Base-by-base conservation (phyloP, 2,329 filamentous ascomycete genomes). In the Westerdykella sp. region DNA sequence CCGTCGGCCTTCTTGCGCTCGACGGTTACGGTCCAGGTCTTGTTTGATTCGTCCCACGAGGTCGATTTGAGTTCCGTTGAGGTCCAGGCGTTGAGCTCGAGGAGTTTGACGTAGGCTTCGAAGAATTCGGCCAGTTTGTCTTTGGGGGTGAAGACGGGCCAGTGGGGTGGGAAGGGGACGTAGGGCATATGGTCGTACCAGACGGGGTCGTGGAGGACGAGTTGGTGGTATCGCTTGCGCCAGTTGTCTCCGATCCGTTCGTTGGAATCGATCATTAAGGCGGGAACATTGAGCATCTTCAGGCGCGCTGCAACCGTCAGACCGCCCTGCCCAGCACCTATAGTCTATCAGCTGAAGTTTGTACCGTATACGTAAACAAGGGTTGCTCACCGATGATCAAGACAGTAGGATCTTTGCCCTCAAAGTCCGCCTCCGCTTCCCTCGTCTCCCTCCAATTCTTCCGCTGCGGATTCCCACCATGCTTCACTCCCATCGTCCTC, bases 211-310 rank as follows among this genome's bases (percentile, higher is more conserved):
- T 70, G 67, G 22, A 65, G 62, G 11, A 68, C 67, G 7, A 70
- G 59, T 15, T 70, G 70, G 32, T 71, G 67, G 46, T 76, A 75
- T 38, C 73, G 60, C 38, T 67, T 62, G 1, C 60, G 59, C 73
- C 73, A 76, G 36, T 69, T 71, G 41, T 73, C 68, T 2, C 73
- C 72, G 4, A 74, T 61, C 1, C 61, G 51, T 16, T 57, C 54
- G 25, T 69, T 69, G 18, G 63, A 60, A 37, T 75, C 73, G 35
- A 76, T 59, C n/a, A 74, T 60, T 6, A 75, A 54, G 22, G 69
- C 66, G 1, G 62, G 61, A 4, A 73, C 47, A 2, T 66, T 65
- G 9, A 75, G 55, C 32, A 72, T 69, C 47, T 70, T 62, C 12
- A 73, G 53, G 3, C 72, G 63, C 13, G 69, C 73, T 13, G 68